Conservation (phyloP, 306 rosid genomes). For the Cucurbita ficifolia region DNA sequence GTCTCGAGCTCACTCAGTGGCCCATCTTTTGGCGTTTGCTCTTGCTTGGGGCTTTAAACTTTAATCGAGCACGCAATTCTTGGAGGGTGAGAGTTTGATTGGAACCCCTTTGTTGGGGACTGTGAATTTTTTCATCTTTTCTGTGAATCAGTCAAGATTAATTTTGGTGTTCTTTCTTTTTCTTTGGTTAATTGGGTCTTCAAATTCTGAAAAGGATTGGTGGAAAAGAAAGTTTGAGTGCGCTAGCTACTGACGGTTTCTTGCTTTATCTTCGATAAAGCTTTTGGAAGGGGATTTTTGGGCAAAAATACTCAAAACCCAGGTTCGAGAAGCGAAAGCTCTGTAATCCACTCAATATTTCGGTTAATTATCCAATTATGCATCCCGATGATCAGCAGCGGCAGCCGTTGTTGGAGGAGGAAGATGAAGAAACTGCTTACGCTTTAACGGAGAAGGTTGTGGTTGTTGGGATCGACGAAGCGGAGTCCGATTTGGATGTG, state of each 20-base stretch:
- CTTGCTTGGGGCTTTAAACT: background rate
- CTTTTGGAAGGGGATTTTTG: background rate
- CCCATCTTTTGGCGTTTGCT: background rate
- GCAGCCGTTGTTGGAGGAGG: conserved; percentile 33
- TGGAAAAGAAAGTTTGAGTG: background rate
- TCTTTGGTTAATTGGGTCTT: background rate
- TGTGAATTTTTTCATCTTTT: background rate
- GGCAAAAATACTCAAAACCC: background rate
- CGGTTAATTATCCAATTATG: conserved; percentile 15
- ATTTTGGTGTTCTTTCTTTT: background rate
- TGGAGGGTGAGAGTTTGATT: background rate
- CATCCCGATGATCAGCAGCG: conserved; percentile 16
- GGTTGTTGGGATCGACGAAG: conserved; percentile 39
- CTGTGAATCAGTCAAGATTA: background rate
- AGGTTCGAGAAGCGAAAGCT: background rate
- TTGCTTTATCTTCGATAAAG: conserved; percentile 8
- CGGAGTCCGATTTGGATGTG: conserved; percentile 4
- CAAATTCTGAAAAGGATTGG: background rate
- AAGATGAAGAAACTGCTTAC: conserved; percentile 44
- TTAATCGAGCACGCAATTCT: background rate
- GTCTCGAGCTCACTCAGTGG: background rate
- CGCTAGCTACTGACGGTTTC: conserved; percentile 1
- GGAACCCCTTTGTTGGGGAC: background rate
- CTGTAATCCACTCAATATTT: background rate
- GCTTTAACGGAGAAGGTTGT: conserved; percentile 49